These are phyloP conservation scores for Penicillium italicum DNA, from an alignment of 2,329 filamentous ascomycete species.

Conservation along the genomic window DNA sequence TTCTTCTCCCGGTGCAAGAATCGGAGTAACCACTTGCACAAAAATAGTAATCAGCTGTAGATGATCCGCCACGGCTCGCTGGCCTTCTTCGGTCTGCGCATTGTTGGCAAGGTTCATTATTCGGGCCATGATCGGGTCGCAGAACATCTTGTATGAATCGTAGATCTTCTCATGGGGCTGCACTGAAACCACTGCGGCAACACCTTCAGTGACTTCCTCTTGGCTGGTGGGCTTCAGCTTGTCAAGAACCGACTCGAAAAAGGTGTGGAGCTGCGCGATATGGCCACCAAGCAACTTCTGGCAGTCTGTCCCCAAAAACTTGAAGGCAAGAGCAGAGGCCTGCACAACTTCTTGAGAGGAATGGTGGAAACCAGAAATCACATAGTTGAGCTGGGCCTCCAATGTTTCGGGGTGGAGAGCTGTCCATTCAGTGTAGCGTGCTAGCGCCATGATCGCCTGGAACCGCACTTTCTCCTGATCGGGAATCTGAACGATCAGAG, in stretches of 20 bases:
- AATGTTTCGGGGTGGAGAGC: constrained; percentile 88
- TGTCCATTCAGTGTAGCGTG: constrained; percentile 97
- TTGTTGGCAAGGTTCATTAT: constrained; percentile 83
- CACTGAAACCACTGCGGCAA: constrained; percentile 84
- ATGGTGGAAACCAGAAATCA: constrained; percentile 87
- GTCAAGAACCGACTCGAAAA: constrained; percentile 87
- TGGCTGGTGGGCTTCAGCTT: constrained; percentile 81
- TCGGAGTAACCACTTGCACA: constrained; percentile 72
- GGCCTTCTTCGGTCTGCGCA: constrained; percentile 76
- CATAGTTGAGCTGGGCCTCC: constrained; percentile 90
- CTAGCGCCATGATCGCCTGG: constrained; percentile 95
- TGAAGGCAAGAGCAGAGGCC: constrained; percentile 88
- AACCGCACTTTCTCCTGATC: constrained; percentile 98
- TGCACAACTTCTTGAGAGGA: constrained; percentile 85
- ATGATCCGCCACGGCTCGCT: constrained; percentile 88
- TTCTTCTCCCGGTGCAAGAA: constrained; percentile 65
- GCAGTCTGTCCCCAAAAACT: constrained; percentile 96
- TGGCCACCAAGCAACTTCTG: constrained; percentile 79
- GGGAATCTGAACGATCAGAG: constrained; percentile 87
- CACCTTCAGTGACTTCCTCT: constrained; percentile 93
- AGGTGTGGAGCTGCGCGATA: constrained; percentile 80
- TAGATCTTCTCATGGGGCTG: constrained; percentile 79
- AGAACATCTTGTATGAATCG: constrained; percentile 83
- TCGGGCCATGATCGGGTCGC: constrained; percentile 80
- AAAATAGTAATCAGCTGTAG: constrained; percentile 90